A percentile compares a stretch with the other conserved stretches of the same genome.
phyloP scores from a whole-genome alignment of 108 stramenopile species.

The Cyclotella atomus region DNA sequence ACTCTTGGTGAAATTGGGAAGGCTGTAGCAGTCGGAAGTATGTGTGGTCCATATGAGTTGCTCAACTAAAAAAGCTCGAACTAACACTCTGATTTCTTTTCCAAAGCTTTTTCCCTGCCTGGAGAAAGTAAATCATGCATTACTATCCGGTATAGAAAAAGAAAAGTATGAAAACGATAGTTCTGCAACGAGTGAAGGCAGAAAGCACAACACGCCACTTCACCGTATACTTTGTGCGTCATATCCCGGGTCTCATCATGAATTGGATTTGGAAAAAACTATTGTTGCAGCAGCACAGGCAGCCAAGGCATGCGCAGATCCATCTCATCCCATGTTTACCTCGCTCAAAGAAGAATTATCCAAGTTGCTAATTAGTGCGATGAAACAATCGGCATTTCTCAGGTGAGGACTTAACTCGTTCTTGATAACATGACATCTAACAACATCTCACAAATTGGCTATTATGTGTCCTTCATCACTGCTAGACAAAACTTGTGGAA shows the following conservation, averaged over 20 bases:
- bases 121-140: slow-evolving; percentile 23
- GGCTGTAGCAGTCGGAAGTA: too few relatives aligned
- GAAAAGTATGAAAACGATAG: neutral
- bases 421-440: too few relatives aligned
- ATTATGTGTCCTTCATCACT: too few relatives aligned
- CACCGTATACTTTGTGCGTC: slow-evolving; percentile 16
- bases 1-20: neutral
- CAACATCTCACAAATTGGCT: too few relatives aligned
- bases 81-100: neutral
- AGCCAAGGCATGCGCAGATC: neutral
- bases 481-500: slow-evolving; percentile 35
- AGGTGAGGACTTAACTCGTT: neutral
- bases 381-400: slow-evolving; percentile 33
- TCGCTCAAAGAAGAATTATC: slow-evolving; percentile 18
- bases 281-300: neutral
- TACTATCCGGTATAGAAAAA: neutral
- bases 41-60: too few relatives aligned
- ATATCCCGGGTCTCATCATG: slow-evolving; percentile 18
- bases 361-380: slow-evolving; percentile 11
- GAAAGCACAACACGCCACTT: neutral
- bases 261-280: slow-evolving; percentile 2
- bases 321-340: slow-evolving; percentile 5
- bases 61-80: too few relatives aligned
- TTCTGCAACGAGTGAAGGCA: neutral
- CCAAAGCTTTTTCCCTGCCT: slow-evolving; percentile 10